Percentiles rank a stretch among this genome's conserved stretches.
Evolutionary conservation across 305 asterid species (phyloP).

Genomic region (Rubia balearica): DNA sequence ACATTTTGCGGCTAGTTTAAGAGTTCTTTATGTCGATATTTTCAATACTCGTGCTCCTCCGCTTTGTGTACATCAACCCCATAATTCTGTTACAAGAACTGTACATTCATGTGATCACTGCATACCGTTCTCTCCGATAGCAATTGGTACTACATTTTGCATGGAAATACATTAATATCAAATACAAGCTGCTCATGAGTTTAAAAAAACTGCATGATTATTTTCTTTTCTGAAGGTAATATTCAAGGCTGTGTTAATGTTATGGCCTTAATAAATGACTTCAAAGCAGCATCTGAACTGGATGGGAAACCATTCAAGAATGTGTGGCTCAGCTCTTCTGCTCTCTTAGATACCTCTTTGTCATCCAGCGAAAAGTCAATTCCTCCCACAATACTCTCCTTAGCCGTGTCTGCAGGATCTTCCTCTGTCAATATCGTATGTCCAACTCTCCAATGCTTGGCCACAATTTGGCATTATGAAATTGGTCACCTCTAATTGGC

Average conservation of each 20-base stretch:
- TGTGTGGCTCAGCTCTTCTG: constrained; percentile 23
- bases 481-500: constrained; percentile 82
- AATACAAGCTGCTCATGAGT: background rate
- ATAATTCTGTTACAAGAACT: background rate
- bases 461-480: constrained; percentile 45
- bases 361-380: constrained; percentile 46
- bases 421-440: constrained; percentile 26
- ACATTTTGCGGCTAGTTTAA: background rate
- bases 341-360: constrained; percentile 33
- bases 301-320: constrained; percentile 44
- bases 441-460: constrained; percentile 37
- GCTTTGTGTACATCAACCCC: background rate
- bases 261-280: background rate
- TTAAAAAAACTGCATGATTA: background rate
- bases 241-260: background rate
- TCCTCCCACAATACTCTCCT: constrained; percentile 34
- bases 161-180: background rate
- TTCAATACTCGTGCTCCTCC: background rate
- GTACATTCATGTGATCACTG: background rate
- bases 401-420: constrained; percentile 32
- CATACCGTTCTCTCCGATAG: background rate
- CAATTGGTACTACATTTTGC: background rate
- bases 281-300: constrained; percentile 34
- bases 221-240: background rate
- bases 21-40: background rate